These are phyloP conservation scores for Rutstroemia sydowiana DNA, from an alignment of 2,329 filamentous ascomycete genomes.

Conservation along the genomic window DNA sequence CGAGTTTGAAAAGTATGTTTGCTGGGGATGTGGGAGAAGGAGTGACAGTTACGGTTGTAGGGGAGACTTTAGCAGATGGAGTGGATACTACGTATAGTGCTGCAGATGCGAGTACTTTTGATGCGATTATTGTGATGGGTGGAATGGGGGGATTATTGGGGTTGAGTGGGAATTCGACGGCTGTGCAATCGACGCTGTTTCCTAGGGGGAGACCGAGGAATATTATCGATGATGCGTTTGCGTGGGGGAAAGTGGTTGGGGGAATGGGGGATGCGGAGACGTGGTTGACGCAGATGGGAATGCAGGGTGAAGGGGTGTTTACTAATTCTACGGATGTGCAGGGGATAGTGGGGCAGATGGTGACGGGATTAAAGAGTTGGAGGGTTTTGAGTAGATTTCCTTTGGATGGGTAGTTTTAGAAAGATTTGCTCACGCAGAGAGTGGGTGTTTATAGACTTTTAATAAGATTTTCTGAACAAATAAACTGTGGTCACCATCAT, in stretches of 20 bases:
- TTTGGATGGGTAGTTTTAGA: slow-evolving; percentile 35
- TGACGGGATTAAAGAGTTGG: slow-evolving; percentile 54
- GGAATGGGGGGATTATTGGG: slow-evolving; percentile 31
- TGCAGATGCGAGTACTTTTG: slow-evolving; percentile 55
- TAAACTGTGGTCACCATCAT: too few relatives aligned
- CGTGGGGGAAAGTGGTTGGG: neutral
- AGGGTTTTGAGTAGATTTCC: slow-evolving; percentile 60
- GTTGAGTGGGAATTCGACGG: neutral
- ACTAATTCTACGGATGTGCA: slow-evolving; percentile 21
- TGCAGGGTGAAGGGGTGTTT: neutral
- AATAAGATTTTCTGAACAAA: too few relatives aligned
- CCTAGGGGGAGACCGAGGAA: slow-evolving; percentile 15
- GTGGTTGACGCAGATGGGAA: too few relatives aligned
- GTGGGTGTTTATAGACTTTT: neutral
- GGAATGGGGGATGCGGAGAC: too few relatives aligned
- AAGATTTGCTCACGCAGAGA: neutral
- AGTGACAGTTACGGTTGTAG: slow-evolving; percentile 52
- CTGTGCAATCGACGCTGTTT: neutral
- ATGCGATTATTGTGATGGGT: slow-evolving; percentile 57
- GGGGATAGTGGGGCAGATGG: slow-evolving; percentile 39
- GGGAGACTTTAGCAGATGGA: slow-evolving; percentile 45
- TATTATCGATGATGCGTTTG: slow-evolving; percentile 4
- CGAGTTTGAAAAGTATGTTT: slow-evolving; percentile 43
- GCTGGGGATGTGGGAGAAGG: slow-evolving; percentile 44
- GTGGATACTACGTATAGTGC: slow-evolving; percentile 58